phyloP scores from a whole-genome alignment of 1,284 basidiomycete genomes.

The Rhodotorula mucilaginosa region DNA sequence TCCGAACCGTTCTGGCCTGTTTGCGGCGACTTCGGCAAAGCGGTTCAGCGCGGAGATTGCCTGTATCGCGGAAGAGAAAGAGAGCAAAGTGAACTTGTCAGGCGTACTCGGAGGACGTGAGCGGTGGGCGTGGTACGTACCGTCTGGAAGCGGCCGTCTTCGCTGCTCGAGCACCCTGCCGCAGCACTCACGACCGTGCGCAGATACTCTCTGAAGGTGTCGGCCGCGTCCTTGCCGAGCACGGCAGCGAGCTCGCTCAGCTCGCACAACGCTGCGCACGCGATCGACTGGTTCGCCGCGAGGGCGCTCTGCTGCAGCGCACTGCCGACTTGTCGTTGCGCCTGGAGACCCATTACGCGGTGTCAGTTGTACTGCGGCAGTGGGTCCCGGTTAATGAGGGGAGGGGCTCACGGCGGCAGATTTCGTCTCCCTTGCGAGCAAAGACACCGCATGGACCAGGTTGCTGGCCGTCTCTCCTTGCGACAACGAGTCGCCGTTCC shows the following conservation, averaged over 20 bases:
- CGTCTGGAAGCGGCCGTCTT: background rate
- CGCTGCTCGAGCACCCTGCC: background rate
- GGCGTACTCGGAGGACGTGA: no score
- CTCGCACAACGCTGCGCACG: slow-evolving; percentile 15
- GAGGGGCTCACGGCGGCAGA: slow-evolving; percentile 64
- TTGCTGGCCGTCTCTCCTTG: slow-evolving; percentile 13
- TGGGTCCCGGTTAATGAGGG: background rate
- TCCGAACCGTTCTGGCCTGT: slow-evolving; percentile 8
- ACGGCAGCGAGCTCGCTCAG: slow-evolving; percentile 4
- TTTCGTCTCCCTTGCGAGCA: slow-evolving; percentile 75
- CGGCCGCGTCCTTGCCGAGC: background rate
- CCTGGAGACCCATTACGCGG: background rate
- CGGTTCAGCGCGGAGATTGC: background rate
- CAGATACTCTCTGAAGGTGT: background rate
- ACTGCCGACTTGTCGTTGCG: slow-evolving; percentile 4
- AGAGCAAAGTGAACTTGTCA: background rate
- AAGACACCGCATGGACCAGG: slow-evolving; percentile 62
- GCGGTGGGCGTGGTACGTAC: background rate
- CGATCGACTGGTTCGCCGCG: background rate
- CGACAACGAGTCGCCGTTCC: background rate
- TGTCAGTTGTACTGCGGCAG: no score
- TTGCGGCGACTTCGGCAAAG: background rate
- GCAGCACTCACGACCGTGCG: slow-evolving; percentile 3
- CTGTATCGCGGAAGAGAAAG: background rate
- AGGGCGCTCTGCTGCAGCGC: slow-evolving; percentile 7